Percentiles rank a stretch among this genome's conserved stretches.
phyloP scores from a whole-genome alignment of 805 yeast species.

The Metschnikowia rubicola region DNA sequence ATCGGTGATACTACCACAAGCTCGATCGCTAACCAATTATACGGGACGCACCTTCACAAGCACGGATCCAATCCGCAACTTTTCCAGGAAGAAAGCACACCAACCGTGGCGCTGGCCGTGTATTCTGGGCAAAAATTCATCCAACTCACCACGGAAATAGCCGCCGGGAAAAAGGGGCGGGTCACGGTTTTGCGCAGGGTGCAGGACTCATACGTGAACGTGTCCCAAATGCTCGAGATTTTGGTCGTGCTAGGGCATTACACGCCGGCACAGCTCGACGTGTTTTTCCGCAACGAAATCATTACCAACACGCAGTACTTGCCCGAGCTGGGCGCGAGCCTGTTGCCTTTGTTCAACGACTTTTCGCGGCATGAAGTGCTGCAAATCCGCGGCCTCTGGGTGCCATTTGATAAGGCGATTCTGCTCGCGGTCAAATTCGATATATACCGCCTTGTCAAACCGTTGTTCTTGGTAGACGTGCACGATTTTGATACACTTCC shows the following conservation, averaged over 20 bases:
- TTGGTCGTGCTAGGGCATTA: conserved; percentile 28
- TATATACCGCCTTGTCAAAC: conserved; percentile 35
- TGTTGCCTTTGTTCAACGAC: conserved; percentile 25
- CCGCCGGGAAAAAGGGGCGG: not conserved
- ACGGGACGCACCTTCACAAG: conserved; percentile 32
- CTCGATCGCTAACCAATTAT: conserved; percentile 34
- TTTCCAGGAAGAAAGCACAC: conserved; percentile 1
- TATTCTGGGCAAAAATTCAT: conserved; percentile 37
- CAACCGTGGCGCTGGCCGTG: conserved; percentile 21
- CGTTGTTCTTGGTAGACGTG: conserved; percentile 40
- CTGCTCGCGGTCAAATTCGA: conserved; percentile 37
- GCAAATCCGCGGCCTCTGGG: conserved; percentile 37
- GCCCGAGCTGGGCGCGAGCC: conserved; percentile 18
- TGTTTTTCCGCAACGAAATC: conserved; percentile 33
- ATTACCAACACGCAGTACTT: conserved; percentile 30
- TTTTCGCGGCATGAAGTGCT: conserved; percentile 26
- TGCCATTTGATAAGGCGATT: conserved; percentile 43
- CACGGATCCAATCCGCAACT: not conserved
- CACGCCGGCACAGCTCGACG: conserved; percentile 25
- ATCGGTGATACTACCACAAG: conserved; percentile 41
- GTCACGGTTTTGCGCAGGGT: conserved; percentile 34
- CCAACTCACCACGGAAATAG: conserved; percentile 25
- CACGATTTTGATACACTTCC: conserved; percentile 42
- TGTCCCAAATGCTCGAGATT: conserved; percentile 35
- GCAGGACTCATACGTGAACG: conserved; percentile 40